Evolutionary conservation across 176 grass and related monocot genomes (phyloP).

Genomic region (Alloteropsis semialata): DNA sequence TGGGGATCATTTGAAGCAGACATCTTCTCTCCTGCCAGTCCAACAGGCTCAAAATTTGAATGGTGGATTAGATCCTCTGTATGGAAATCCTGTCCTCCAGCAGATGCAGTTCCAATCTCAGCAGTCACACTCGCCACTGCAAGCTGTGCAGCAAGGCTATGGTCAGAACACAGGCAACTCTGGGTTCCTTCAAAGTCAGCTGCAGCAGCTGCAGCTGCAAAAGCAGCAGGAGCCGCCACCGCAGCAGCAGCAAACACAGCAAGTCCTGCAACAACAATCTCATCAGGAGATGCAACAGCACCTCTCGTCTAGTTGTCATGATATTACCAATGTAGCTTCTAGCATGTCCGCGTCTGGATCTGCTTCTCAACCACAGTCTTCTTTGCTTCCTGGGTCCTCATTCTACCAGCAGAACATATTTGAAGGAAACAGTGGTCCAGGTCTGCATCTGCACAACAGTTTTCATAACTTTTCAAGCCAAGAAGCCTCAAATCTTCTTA

Average conservation of each 20-base stretch:
- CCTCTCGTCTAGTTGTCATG: constrained; percentile 48
- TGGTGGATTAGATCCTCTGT: constrained; percentile 49
- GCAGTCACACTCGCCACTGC: constrained; percentile 53
- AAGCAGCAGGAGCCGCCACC: constrained; percentile 12
- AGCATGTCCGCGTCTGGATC: constrained; percentile 42
- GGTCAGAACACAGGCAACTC: constrained; percentile 36
- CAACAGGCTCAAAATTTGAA: constrained; percentile 67
- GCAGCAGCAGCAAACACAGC: constrained; percentile 24
- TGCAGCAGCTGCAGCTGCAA: constrained; percentile 51
- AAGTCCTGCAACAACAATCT: constrained; percentile 30
- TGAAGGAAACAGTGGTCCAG: constrained; percentile 46
- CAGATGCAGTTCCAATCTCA: constrained; percentile 74
- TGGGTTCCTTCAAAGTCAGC: constrained; percentile 63
- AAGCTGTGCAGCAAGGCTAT: constrained; percentile 58
- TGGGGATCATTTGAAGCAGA: constrained; percentile 68
- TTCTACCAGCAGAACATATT: constrained; percentile 55
- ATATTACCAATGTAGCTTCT: constrained; percentile 51
- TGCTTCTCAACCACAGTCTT: constrained; percentile 44
- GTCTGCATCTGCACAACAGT: constrained; percentile 56
- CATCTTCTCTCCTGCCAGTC: constrained; percentile 47
- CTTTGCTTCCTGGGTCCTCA: constrained; percentile 38
- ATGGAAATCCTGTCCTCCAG: constrained; percentile 61
- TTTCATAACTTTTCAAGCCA: constrained; percentile 69
- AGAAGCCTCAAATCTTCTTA: constrained; percentile 54
- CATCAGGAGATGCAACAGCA: constrained; percentile 51